Evolutionary conservation across 108 stramenopile genomes (phyloP), one percentile per base, ranked within the genome.

Genomic region (Cylindrotheca fusiformis): DNA sequence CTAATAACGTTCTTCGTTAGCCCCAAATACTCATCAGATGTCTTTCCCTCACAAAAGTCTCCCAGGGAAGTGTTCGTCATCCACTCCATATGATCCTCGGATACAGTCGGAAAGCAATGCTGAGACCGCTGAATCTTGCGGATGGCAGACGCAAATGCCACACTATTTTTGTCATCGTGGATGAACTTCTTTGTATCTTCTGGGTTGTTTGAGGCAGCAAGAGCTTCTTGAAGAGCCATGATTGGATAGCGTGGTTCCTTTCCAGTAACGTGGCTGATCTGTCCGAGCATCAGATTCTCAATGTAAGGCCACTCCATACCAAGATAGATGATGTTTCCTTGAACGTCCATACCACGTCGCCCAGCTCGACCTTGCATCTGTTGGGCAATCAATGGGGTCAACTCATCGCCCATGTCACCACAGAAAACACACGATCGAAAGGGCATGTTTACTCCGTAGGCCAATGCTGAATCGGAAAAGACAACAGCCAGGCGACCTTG

Each of bases 341-440:
- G 97, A n/a, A 95, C 95, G 74, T 99, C 98, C 85, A 99, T 92
- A 58, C 98, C 98, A 68, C 98, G 88, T 31, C 98, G 95, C 29
- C 98, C 98, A 53, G 98, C 97, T 49, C 98, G 94, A 53, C 98
- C 98, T 63, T 95, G 92, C 98, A 99, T 99, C 84, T 99, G 98
- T 74, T 98, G 97, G 22, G 97, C 97, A 76, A 99, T 95, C 25
- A 97, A 72, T 29, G 95, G 93, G 20, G 94, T 96, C 44, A 98
- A 74, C 25, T 73, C 75, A 25, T 91, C 90, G 45, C 91, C 93
- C 91, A 94, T 94, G 67, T 97, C 97, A 56, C 96, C 96, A 76
- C 96, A 99, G 78, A 99, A 99, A 57, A 97, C 79, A 69, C 95
- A 95, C 4, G 95, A 90, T 63, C 98, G 93, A 95, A 99, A 99